Evolutionary conservation across 2,329 filamentous ascomycete genomes (phyloP).

Genomic region (Arthroderma uncinatum): DNA sequence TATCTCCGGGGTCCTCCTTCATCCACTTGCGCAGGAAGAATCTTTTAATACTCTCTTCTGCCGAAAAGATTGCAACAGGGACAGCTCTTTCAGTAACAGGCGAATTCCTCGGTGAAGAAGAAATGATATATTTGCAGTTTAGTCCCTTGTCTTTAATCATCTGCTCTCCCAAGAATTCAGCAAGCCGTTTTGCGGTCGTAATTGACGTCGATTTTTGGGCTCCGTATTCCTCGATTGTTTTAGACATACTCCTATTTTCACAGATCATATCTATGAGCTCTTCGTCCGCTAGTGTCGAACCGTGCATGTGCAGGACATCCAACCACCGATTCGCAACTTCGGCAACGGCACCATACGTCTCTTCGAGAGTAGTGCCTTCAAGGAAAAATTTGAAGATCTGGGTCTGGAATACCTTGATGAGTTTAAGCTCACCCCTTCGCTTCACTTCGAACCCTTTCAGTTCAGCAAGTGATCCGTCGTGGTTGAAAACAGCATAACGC

Average conservation of each 20-base stretch:
- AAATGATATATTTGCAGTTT: conserved; percentile 99
- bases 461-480: conserved; percentile 89
- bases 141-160: conserved; percentile 99
- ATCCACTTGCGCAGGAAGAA: conserved; percentile 91
- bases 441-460: conserved; percentile 97
- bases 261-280: conserved; percentile 99
- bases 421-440: conserved; percentile 89
- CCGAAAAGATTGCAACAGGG: conserved; percentile 93
- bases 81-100: conserved; percentile 91
- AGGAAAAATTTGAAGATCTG: conserved; percentile 99
- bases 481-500: conserved; percentile 96
- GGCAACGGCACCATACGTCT: conserved; percentile 85
- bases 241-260: conserved; percentile 96
- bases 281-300: conserved; percentile 82
- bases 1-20: conserved; percentile 80
- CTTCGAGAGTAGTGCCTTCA: conserved; percentile 72
- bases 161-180: conserved; percentile 91
- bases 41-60: conserved; percentile 76
- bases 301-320: conserved; percentile 82
- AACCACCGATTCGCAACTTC: conserved; percentile 95
- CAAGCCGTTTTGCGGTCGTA: conserved; percentile 86
- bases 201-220: conserved; percentile 97
- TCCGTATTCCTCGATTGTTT: conserved; percentile 93
- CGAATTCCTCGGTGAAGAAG: conserved; percentile 69
- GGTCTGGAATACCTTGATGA: conserved; percentile 99